Percentiles rank a stretch among this genome's conserved stretches.
Conservation (phyloP, 228 moss, liverwort and hornwort species). For the Sphagnum fallax region DNA sequence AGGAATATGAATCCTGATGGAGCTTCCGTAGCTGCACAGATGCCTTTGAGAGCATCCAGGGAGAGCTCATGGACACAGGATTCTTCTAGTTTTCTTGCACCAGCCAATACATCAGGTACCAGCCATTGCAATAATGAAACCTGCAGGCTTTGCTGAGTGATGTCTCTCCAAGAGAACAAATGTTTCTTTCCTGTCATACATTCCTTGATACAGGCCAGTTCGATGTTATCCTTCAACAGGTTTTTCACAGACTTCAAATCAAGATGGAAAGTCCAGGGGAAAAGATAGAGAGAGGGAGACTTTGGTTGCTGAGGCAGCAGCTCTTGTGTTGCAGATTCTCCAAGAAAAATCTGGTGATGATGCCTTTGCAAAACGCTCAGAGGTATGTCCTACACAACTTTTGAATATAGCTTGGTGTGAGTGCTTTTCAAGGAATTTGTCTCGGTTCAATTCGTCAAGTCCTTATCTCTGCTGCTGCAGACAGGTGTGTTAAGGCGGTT, state of each 20-base stretch:
- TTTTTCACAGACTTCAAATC: conserved; percentile 14
- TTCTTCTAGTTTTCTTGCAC: conserved; percentile 10
- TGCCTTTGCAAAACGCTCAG: conserved; percentile 57
- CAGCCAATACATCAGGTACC: background rate
- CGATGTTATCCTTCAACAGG: conserved; percentile 23
- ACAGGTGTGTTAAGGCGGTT: conserved; percentile 81
- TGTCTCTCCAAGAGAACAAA: background rate
- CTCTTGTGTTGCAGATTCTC: conserved; percentile 43
- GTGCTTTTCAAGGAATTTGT: background rate
- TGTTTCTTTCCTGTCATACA: no score
- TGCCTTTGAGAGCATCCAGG: conserved; percentile 6
- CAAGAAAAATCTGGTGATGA: conserved; percentile 40
- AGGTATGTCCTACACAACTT: conserved; percentile 29
- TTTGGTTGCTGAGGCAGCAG: conserved; percentile 40
- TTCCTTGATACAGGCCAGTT: conserved; percentile 7
- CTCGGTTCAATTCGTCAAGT: background rate
- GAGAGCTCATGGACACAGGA: conserved; percentile 8
- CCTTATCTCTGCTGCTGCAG: conserved; percentile 22
- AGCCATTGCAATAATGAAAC: conserved; percentile 9
- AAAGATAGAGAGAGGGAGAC: conserved; percentile 19
- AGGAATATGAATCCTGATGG: conserved; percentile 1
- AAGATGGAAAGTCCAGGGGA: conserved; percentile 8
- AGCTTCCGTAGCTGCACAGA: conserved; percentile 7
- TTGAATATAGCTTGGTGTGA: background rate
- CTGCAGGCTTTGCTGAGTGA: background rate